Evolutionary conservation across 2,329 filamentous ascomycete genomes (phyloP).

Genomic region (Bipolaris victoriae): DNA sequence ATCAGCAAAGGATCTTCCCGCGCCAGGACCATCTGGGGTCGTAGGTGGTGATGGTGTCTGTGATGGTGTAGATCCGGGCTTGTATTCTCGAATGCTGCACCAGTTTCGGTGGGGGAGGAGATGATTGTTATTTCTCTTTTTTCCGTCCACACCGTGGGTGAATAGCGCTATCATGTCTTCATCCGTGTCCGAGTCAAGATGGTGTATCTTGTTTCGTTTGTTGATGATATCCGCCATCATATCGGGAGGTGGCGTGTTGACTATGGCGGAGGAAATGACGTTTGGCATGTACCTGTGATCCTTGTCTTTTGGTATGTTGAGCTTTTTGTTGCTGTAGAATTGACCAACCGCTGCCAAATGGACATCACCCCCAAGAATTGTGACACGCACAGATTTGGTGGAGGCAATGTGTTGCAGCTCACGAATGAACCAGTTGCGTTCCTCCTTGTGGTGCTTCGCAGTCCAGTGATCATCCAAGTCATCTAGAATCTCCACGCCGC

Average conservation of each 20-base stretch:
- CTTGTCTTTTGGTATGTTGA: slow-evolving; percentile 75
- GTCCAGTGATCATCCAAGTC: slow-evolving; percentile 98
- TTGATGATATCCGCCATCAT: slow-evolving; percentile 91
- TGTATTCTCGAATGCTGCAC: slow-evolving; percentile 88
- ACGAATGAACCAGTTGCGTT: slow-evolving; percentile 84
- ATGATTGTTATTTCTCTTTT: slow-evolving; percentile 86
- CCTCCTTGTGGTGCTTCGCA: slow-evolving; percentile 89
- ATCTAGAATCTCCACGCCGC: slow-evolving; percentile 88
- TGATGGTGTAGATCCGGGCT: slow-evolving; percentile 74
- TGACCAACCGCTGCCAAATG: slow-evolving; percentile 91
- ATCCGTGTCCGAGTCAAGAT: slow-evolving; percentile 74
- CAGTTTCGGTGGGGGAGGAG: slow-evolving; percentile 91
- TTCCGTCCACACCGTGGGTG: slow-evolving; percentile 84
- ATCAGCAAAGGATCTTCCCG: slow-evolving; percentile 43
- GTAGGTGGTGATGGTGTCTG: slow-evolving; percentile 61
- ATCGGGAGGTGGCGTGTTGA: slow-evolving; percentile 86
- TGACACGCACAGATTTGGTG: slow-evolving; percentile 89
- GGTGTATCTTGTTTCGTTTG: slow-evolving; percentile 80
- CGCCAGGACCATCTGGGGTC: slow-evolving; percentile 33
- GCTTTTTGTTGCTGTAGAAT: slow-evolving; percentile 89
- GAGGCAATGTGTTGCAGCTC: slow-evolving; percentile 92
- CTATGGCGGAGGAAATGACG: slow-evolving; percentile 90
- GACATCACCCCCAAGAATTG: slow-evolving; percentile 91
- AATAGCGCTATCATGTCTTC: slow-evolving; percentile 98
- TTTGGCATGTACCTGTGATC: slow-evolving; percentile 98